A percentile compares a stretch with the other conserved stretches of the same genome.
Conservation (phyloP, 2,329 filamentous ascomycete genomes). For the Fusarium keratoplasticum region DNA sequence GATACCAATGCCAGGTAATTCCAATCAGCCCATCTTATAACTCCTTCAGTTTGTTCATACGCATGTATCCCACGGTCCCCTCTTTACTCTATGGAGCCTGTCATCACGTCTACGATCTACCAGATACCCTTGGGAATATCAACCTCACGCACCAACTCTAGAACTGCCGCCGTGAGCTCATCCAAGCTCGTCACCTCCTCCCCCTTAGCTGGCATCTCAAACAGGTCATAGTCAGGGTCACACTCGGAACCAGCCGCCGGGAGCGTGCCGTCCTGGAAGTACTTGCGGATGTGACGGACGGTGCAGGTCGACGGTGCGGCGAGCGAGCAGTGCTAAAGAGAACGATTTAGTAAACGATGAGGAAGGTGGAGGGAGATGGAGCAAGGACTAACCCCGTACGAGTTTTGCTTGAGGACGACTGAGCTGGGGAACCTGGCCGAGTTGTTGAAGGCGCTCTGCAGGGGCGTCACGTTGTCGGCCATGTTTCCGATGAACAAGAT, state of each 20-base stretch:
- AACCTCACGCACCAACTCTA: constrained; percentile 27
- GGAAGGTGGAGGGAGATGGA: neutral
- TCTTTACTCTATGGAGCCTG: neutral
- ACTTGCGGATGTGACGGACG: constrained; percentile 53
- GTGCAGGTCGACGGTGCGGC: constrained; percentile 59
- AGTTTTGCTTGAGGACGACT: constrained; percentile 60
- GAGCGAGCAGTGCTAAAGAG: constrained; percentile 60
- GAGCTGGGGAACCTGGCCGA: constrained; percentile 58
- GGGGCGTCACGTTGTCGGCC: constrained; percentile 62
- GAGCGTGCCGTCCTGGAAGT: constrained; percentile 59
- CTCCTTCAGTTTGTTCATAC: neutral
- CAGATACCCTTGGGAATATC: constrained; percentile 33
- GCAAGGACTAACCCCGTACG: constrained; percentile 59
- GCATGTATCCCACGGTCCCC: neutral
- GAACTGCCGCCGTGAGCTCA: constrained; percentile 32
- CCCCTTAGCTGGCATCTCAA: constrained; percentile 46
- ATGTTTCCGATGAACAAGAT: constrained; percentile 59
- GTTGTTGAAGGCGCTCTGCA: constrained; percentile 58
- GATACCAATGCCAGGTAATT: neutral
- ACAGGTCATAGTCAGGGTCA: constrained; percentile 57
- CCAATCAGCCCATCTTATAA: neutral
- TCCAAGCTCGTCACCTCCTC: constrained; percentile 20
- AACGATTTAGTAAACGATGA: neutral
- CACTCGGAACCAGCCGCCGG: constrained; percentile 60
- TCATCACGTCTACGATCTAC: neutral